Percentiles rank a stretch among this genome's conserved stretches.
phyloP scores from a whole-genome alignment of 2,329 filamentous ascomycete genomes.

The Fonsecaea multimorphosa region DNA sequence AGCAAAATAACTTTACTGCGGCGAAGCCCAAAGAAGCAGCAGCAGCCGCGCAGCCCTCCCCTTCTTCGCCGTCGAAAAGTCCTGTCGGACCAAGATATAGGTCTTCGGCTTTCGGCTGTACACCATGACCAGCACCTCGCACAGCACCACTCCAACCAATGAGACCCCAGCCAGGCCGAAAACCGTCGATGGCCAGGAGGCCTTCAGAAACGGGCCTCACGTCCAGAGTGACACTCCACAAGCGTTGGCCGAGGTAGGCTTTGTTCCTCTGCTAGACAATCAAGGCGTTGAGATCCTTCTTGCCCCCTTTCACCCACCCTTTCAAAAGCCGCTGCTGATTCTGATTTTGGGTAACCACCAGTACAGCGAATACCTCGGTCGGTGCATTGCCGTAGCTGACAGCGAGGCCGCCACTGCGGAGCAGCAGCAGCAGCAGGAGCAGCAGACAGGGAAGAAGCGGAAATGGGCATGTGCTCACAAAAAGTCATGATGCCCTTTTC shows the following conservation, averaged over 20 bases:
- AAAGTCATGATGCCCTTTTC: background rate
- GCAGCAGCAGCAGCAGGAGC: too few species aligned
- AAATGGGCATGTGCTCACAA: background rate
- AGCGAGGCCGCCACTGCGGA: background rate
- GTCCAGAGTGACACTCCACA: conserved; percentile 8
- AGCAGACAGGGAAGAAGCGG: conserved; percentile 2
- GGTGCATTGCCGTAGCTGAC: conserved; percentile 11
- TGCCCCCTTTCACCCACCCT: background rate
- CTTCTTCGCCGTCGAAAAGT: background rate
- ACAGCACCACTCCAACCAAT: conserved; percentile 5
- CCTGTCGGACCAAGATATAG: background rate
- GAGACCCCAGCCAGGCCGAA: background rate
- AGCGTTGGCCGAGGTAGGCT: conserved; percentile 15
- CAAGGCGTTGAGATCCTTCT: background rate
- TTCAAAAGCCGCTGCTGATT: background rate
- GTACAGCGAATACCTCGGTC: conserved; percentile 17
- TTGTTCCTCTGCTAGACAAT: background rate
- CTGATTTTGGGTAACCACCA: background rate
- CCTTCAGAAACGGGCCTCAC: background rate
- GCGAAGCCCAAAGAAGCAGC: too few species aligned
- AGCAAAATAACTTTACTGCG: too few species aligned
- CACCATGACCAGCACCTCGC: conserved; percentile 15
- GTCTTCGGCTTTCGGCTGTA: background rate
- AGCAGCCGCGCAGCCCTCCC: background rate
- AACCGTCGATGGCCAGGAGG: background rate